Conservation (phyloP, 805 yeast genomes). For the Tetrapisispora fleetii region DNA sequence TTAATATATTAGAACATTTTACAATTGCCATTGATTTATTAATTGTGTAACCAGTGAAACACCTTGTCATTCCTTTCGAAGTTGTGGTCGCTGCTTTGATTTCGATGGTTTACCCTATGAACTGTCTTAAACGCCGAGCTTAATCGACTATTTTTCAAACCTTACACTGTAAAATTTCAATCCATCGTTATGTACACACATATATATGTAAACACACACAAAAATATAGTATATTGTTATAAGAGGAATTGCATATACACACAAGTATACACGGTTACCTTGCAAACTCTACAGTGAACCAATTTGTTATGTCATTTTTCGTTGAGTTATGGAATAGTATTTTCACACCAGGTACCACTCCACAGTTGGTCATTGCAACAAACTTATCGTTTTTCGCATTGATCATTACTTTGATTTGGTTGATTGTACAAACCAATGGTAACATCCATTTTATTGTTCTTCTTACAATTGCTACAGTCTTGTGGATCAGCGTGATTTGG, state of each 20-base stretch:
- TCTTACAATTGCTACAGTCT: constrained; percentile 44
- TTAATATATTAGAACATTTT: too few species aligned
- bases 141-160: too few species aligned
- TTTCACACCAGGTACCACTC: constrained; percentile 80
- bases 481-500: constrained; percentile 85
- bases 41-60: too few species aligned
- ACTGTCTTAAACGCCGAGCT: too few species aligned
- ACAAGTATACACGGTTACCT: not conserved
- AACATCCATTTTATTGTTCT: constrained; percentile 56
- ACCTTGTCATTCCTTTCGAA: too few species aligned
- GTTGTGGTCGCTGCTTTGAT: too few species aligned
- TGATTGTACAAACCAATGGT: constrained; percentile 52
- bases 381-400: constrained; percentile 70
- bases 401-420: constrained; percentile 39
- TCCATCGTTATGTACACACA: too few species aligned
- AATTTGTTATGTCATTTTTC: constrained; percentile 10
- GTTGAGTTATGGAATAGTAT: constrained; percentile 79
- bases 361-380: constrained; percentile 81
- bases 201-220: too few species aligned
- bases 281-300: too few species aligned
- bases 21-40: too few species aligned
- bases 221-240: not conserved
- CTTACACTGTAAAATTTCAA: too few species aligned
- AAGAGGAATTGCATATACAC: not conserved
- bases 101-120: too few species aligned